Base-by-base conservation (phyloP, 495 filamentous ascomycete genomes). In the Rhypophila decipiens region DNA sequence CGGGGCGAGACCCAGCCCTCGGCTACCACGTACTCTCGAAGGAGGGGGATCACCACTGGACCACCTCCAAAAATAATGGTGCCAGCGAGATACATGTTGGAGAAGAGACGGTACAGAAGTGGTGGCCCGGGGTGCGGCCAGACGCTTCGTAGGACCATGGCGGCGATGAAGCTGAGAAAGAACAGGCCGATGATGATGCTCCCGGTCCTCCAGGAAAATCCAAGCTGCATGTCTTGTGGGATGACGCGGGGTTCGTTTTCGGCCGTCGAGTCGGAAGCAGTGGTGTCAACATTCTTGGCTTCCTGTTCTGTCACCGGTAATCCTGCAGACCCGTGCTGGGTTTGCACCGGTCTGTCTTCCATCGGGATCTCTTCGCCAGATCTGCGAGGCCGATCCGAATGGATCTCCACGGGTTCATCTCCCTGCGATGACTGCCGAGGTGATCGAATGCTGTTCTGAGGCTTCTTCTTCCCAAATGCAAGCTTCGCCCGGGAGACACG, bases 21-120 rank as follows among this genome's bases (percentile, higher is more conserved):
- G n/a, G 73, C 71, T 4, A 91, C 87, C 37, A 91, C 81, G 65
- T 91, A 91, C 46, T 83, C 79, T 40, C 84, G 79, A 3, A 91
- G 71, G 2, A 91, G 74, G 0, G 88, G 88, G 42, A 94, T 87
- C 3, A 94, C 88, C 18, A 91, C 88, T 0, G 88, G 88, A 4
- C 88, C 87, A 24, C 88, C 88, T 44, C 87, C 88, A 56, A 94
- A 90, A 57, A 91, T 90, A 48, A 94, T 83, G 2, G 88, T 94
- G n/a, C 88, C 87, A 3, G 88, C 86, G 5, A 91, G 80, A 61
- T 85, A 91, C 67, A 94, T 80, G 62, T 86, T 90, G 5, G 84
- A 72, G 63, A 91, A 91, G 41, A 93, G 74, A 35, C 73, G 66
- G 47, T 85, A 77, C 12, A 72, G 59, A 0, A 82, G 66, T 0